Evolutionary conservation across 169 alveolate species (phyloP), one percentile per base, ranked within the genome.

Genomic region (Miamiensis avidus): DNA sequence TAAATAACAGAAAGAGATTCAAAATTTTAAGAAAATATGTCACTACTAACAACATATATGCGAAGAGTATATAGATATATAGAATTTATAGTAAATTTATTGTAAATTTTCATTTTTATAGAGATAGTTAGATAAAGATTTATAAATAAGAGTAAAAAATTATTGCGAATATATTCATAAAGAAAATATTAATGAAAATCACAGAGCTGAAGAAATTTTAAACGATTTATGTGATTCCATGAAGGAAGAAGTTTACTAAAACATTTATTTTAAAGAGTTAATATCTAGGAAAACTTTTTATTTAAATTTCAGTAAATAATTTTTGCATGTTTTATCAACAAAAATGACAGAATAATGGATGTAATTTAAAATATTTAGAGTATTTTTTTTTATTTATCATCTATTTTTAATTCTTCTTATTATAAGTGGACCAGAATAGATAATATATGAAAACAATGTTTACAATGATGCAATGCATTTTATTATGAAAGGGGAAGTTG

Each of bases 141-240:
- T 79, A 65, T 79, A 79, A 79, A 79, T 79, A 76, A 79, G 65
- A 79, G 84, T 79, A 6, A 79, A 79, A 30, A 79, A 79, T 34
- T 79, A 79, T 29, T 79, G 34, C 27, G 84, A 79, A 79, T 79
- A 79, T 79, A 34, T 79, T 20, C 34, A 79, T 64, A 76, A 79
- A n/a, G 84, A 79, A 79, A 65, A 79, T 25, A 29, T 79, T 26
- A 74, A 79, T 34, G 84, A 79, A 0, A 49, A 79, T 32, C 27
- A 79, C 34, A 33, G 64, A 49, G 84, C 76, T 0, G 84, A 79
- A 79, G 64, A 79, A 28, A 79, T 79, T 34, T 72, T 79, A 16
- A 49, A 34, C 0, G 64, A 34, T 1, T 72, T 79, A n/a, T 31
- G 64, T 0, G 73, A 34, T n/a, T 79, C 84, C 29, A 33, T 79